These are phyloP conservation scores for Lignosus rhinocerotis DNA, from an alignment of 1,284 basidiomycete species.

Conservation along the genomic window DNA sequence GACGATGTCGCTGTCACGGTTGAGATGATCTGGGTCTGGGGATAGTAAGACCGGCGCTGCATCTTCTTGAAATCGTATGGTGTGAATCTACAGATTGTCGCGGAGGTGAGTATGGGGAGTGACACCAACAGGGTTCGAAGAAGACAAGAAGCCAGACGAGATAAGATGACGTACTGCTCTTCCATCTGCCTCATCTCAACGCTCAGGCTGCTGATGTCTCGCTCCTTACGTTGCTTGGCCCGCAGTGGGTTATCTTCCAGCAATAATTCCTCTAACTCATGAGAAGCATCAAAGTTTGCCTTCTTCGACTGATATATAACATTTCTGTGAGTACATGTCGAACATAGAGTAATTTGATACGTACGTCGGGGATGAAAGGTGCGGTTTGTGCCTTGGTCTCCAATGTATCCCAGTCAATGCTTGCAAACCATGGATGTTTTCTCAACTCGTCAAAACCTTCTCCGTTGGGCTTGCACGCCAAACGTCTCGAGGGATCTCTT, in stretches of 20 bases:
- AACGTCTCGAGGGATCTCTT: conserved; percentile 74
- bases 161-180: conserved; percentile 70
- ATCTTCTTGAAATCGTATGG: conserved; percentile 73
- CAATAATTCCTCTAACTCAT: conserved; percentile 95
- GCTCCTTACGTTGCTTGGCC: conserved; percentile 81
- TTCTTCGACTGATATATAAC: conserved; percentile 68
- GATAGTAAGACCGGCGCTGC: conserved; percentile 74
- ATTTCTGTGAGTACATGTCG: conserved; percentile 11
- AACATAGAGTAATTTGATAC: conserved; percentile 33
- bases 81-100: conserved; percentile 56
- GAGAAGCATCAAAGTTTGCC: conserved; percentile 96
- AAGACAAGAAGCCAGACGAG: not conserved
- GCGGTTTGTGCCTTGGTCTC: conserved; percentile 77
- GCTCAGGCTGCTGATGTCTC: conserved; percentile 83
- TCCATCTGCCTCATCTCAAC: conserved; percentile 92
- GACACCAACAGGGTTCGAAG: not conserved
- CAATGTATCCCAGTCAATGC: conserved; percentile 80
- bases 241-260: conserved; percentile 97
- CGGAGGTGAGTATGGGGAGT: not conserved
- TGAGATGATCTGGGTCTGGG: conserved; percentile 70
- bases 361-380: conserved; percentile 89
- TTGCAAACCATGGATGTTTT: conserved; percentile 83
- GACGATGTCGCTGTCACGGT: conserved; percentile 49
- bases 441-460: conserved; percentile 76
- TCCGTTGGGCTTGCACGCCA: conserved; percentile 78